phyloP scores from a whole-genome alignment of 345 rosid species.

The Eucalyptus virginea region DNA sequence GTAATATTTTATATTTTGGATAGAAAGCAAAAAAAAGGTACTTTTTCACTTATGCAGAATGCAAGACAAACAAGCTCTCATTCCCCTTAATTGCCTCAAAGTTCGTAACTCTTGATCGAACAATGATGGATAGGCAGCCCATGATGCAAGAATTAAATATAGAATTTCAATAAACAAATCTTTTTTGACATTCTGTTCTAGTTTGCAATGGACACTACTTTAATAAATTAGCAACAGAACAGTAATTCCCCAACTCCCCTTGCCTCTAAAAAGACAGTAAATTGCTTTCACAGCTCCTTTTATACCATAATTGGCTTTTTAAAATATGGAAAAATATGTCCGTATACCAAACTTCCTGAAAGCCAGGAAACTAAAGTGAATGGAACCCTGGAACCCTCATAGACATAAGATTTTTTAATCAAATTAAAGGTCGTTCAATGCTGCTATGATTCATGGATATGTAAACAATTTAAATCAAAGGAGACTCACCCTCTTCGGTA shows the following conservation, averaged over 20 bases:
- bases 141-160: neutral
- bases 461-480: neutral
- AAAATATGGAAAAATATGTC: neutral
- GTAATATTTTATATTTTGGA: neutral
- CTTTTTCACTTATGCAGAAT: neutral
- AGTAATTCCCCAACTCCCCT: neutral
- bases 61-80: neutral
- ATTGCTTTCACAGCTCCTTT: neutral
- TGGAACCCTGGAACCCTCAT: neutral
- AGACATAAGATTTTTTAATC: neutral
- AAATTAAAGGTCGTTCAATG: neutral
- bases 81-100: neutral
- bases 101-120: neutral
- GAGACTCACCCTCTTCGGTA: constrained; percentile 25
- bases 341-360: neutral
- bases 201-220: neutral
- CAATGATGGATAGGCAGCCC: neutral
- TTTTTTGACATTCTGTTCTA: neutral
- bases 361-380: neutral
- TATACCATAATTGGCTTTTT: neutral
- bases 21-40: neutral
- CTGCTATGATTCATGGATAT: neutral
- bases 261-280: neutral
- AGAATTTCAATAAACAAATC: neutral
- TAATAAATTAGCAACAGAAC: neutral